Evolutionary conservation across 495 filamentous ascomycete species (phyloP), one percentile per base, ranked within the genome.

Genomic region (Daldinia grandis): DNA sequence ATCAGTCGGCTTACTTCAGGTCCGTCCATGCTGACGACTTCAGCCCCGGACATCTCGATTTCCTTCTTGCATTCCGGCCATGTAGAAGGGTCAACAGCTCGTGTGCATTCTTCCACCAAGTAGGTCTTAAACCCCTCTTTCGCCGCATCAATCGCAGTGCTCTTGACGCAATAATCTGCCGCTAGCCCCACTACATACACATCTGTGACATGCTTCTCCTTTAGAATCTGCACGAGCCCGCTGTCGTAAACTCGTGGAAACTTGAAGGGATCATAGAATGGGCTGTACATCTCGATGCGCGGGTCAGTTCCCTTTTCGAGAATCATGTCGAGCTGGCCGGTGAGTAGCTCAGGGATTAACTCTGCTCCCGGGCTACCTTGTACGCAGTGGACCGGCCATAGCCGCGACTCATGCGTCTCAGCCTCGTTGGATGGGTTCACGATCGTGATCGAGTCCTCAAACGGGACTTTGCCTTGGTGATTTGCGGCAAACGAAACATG

Each of bases 301-400:
- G 83, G 69, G 66, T 93, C 84, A 69, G 83, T 84, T 35, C 95
- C 95, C 79, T 99, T 99, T 66, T 91, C 84, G 44, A 97, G 82
- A 44, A 91, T 79, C 28, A 80, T 66, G 75, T 95, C 85, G 57
- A 96, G 66, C 40, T 82, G 84, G 17, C 74, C 72, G 15, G 74
- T 58, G 66, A 93, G 83, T 19, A 98, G 83, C 78, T 95, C 94
- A 0, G 89, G 86, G 17, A 95, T 84, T 33, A 98, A 82, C 53
- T 87, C 86, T 2, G 92, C 90, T 25, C 95, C 95, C 5, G 81
- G 78, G 0, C 90, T 94, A 31, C 82, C 82, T 70, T 91, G 89
- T 7, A 98, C 84, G 80, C 95, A 98, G 81, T 99, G 95, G 5
- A 86, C 85, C 0, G 95, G 95, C 95, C 95, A 99, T 6, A 98